Evolutionary conservation across 1,284 basidiomycete genomes (phyloP), one percentile per base, ranked within the genome.

Genomic region (Moesziomyces antarcticus): DNA sequence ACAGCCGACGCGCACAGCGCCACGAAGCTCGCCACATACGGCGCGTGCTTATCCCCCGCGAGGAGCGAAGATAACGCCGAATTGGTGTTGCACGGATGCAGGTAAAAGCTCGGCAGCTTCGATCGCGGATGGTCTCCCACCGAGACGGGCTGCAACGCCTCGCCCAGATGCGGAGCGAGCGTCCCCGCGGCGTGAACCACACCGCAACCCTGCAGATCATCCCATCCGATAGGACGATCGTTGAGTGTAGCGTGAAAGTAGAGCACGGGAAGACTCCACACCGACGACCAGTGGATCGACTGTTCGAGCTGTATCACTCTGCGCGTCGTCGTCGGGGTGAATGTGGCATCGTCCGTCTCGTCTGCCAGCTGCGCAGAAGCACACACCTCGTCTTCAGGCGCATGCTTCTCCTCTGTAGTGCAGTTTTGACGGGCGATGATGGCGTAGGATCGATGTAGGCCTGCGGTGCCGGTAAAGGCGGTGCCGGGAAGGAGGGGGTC

Each of bases 31-130:
- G 50, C 42, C 1, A 74, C 37, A 42, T 69, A 73, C 3, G 18
- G 7, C 24, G 35, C 42, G 1, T 20, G 18, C 25, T 18, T 25
- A 8, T 13, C 7, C 5, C 3, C 20, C 1, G 13, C 5, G 2
- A 48, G 49, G 1, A 65, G 18, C 16, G 45, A 3, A 0, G 8
- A 9, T 3, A 74, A 22, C 0, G 68, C 50, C 10, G 10, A 25
- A 3, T 50, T 37, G 13, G 67, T 74, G 30, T 74, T 30, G 27
- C 72, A 74, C 11, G 72, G 72, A 47, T 74, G 72, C 8, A 74
- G 22, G 25, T 44, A 64, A 41, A 53, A 67, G 21, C 42, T 49
- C 0, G 72, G 62, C 16, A 56, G 30, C 0, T 35, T 45, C 3
- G 50, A 49, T 4, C 59, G 24, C 2, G 72, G 72, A 25, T 74